Evolutionary conservation across 352 stramenopile species (phyloP).

Genomic region (Phytophthora melonis): DNA sequence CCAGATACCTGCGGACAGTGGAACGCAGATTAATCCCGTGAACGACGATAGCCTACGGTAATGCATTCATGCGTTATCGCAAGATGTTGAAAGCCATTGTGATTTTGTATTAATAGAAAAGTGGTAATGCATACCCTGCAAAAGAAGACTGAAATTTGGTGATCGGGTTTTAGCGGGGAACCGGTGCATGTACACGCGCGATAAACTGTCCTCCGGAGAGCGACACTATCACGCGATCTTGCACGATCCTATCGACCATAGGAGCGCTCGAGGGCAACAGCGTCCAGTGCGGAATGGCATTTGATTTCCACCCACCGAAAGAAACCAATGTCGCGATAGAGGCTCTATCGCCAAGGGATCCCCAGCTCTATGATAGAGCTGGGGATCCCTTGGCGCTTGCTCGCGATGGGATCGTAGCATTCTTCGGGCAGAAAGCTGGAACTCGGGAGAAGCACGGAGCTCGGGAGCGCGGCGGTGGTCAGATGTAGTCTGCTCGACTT

Average conservation of each 20-base stretch:
- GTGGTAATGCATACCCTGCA: background rate
- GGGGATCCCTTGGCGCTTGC: no score
- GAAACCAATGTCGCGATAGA: no score
- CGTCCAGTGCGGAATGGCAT: background rate
- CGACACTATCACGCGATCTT: background rate
- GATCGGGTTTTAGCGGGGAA: background rate
- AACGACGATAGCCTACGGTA: background rate
- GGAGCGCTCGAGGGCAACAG: background rate
- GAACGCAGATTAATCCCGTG: background rate
- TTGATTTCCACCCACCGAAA: background rate
- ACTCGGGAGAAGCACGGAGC: background rate
- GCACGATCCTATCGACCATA: background rate
- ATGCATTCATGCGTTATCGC: background rate
- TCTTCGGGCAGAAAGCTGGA: background rate
- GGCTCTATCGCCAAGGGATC: no score
- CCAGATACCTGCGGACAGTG: background rate
- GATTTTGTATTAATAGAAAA: background rate
- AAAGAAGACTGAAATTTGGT: background rate
- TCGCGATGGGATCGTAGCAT: background rate
- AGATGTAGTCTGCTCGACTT: conserved; percentile 17
- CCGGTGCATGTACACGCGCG: background rate
- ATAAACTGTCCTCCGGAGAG: background rate
- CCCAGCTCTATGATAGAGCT: background rate
- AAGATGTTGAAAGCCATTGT: background rate
- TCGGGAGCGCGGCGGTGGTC: conserved; percentile 5